Base-by-base conservation (phyloP, 164 flowering plant genomes). In the Umbilicus rupestris region DNA sequence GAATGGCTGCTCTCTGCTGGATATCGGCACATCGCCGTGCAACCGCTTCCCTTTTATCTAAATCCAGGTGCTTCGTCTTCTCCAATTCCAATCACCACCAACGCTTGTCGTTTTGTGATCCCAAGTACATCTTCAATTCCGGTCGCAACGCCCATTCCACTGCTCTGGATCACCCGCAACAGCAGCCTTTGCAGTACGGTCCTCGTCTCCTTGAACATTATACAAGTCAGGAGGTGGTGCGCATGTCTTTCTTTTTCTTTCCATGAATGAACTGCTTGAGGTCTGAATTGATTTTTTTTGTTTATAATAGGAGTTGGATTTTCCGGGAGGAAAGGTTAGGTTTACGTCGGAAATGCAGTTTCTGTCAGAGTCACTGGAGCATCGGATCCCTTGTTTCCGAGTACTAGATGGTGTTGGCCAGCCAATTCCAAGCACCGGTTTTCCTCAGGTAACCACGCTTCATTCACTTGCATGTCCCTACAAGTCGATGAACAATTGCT, bases 251-350 rank as follows among this genome's bases (percentile, higher is more conserved):
- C n/a, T n/a, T n/a, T n/a, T n/a, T n/a, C n/a, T n/a, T n/a, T n/a
- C n/a, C n/a, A n/a, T n/a, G n/a, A n/a, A n/a, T n/a, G n/a, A n/a
- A n/a, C n/a, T n/a, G n/a, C n/a, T n/a, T n/a, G n/a, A n/a, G n/a
- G n/a, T n/a, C n/a, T n/a, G n/a, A n/a, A n/a, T n/a, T n/a, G n/a
- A n/a, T n/a, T n/a, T n/a, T n/a, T 55, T 22, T 2, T 47, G 24
- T 24, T 52, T 30, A 7, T n/a, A 28, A 33, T 75, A 84, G 87
- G 81, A 11, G 39, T 7, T 79, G 72, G 82, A 84, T 57, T 84
- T 84, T 74, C 88, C 88, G 0, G 88, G 88, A 31, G 88, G 88
- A 2, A 75, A 63, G 33, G 79, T 84, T 0, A 11, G 49, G 12
- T 78, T 73, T 39, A 79, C 80, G 0, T 64, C 71, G 5, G 66